Base-by-base conservation (phyloP, 129 eudicot genomes). In the Flaveria ramosissima region DNA sequence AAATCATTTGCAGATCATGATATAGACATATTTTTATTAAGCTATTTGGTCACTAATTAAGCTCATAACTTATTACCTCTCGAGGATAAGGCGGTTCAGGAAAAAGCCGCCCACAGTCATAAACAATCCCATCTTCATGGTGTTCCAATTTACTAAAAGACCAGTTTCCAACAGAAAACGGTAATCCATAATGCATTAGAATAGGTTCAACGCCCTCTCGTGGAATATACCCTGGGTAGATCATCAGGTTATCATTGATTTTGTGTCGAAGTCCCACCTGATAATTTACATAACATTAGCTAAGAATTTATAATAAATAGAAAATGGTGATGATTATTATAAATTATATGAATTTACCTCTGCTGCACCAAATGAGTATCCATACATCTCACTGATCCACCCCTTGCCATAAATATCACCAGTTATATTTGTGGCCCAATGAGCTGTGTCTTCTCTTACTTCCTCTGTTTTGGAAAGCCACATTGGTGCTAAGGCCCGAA, bases 361-460 rank as follows among this genome's bases (percentile, higher is more conserved):
- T 27, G 99, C 93, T 57, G 99, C 99, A 73, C 97, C 99, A 61
- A 94, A 94, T 84, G 99, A 94, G 88, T 94, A 94, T 71, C 99
- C 99, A 72, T 94, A 94, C 99, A 94, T 94, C 92, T 94, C 99
- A 66, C 99, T 94, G 61, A 94, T 94, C 99, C 99, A 94, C 26
- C 99, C 99, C 42, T 81, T 68, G 10, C 90, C 96, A 77, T 89
- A 94, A 64, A 91, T 91, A 70, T 94, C 99, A 69, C 99, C 99
- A 2, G 97, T 94, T 77, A 89, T 71, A 86, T 94, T 94, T 69
- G 96, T 94, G 26, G 73, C 79, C 99, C 99, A 94, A 72, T 94
- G 99, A 83, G 96, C 99, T 55, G 80, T 91, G 78, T 94, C 99
- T 85, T 80, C 97, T 50, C 99, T 81, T 13, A 91, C 94, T 89